Conservation (phyloP, 169 alveolate genomes). For the Plasmodium gaboni region DNA sequence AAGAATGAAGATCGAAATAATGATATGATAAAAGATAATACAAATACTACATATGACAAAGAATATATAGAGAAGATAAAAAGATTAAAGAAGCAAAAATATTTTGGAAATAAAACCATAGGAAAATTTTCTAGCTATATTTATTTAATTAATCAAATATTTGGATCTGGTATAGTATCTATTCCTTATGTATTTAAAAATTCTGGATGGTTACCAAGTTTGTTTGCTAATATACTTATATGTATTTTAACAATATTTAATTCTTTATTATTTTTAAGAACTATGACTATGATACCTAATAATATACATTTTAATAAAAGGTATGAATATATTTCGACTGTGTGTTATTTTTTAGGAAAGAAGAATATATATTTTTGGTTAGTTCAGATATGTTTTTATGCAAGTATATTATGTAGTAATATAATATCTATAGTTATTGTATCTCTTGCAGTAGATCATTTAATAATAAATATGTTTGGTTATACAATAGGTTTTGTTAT, state of each 20-base stretch:
- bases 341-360: constrained; percentile 83
- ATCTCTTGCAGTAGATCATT: constrained; percentile 82
- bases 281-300: constrained; percentile 87
- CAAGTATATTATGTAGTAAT: constrained; percentile 81
- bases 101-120: constrained; percentile 71
- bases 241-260: constrained; percentile 80
- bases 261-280: constrained; percentile 82
- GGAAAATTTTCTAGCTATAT: constrained; percentile 56
- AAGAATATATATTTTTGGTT: constrained; percentile 77
- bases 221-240: constrained; percentile 75
- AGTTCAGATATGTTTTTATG: constrained; percentile 79
- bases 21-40: constrained; percentile 1
- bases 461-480: constrained; percentile 79
- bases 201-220: constrained; percentile 83
- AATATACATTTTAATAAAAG: constrained; percentile 85
- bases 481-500: constrained; percentile 80
- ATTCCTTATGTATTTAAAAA: constrained; percentile 81
- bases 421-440: constrained; percentile 79
- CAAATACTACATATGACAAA: constrained; percentile 10
- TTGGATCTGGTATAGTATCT: constrained; percentile 81
- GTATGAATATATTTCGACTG: constrained; percentile 84
- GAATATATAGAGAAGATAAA: constrained; percentile 61
- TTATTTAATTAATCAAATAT: constrained; percentile 71
- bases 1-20: neutral
- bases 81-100: constrained; percentile 53